Evolutionary conservation across 805 yeast genomes (phyloP), one percentile per base, ranked within the genome.

Genomic region (Metschnikowia shivogae): DNA sequence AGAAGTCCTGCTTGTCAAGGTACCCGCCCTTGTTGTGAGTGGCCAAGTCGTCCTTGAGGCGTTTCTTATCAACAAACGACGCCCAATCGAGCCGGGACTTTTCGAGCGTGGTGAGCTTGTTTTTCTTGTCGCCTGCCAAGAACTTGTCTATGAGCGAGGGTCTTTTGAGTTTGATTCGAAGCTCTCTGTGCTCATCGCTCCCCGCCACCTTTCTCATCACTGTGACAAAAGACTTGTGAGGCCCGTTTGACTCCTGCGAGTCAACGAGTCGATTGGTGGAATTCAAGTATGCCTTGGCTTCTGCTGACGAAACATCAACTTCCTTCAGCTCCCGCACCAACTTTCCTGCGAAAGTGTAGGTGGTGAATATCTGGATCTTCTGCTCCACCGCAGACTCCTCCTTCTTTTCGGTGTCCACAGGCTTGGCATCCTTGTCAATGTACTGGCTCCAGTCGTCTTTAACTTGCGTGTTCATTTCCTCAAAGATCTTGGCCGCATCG

Each of bases 21-120:
- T 83, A 93, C 7, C 99, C 99, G 42, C 83, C 93, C 70, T 86
- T 90, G 61, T 89, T 90, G 59, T 84, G 85, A 45, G 78, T 75
- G 39, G 74, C 76, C 59, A 93, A 76, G 50, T 93, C 99, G 53
- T 88, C 97, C 42, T 78, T 74, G 38, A 93, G 82, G 45, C 89
- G 89, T 52, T 83, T 82, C 52, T 85, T 77, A 65, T 92, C 97
- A 27, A 93, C 97, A 66, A 86, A 89, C 38, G 86, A 80, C 1
- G 95, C 95, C 96, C 98, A 93, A 65, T 93, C 99, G 41, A 93
- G 72, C 50, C 95, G 73, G 1, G 96, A 86, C 65, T 93, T 93
- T 61, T 93, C 98, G 52, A 93, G 70, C 0, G 99, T 93, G 20
- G 95, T 86, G 49, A 93, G 72, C 61, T 89, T 92, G 54, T 54